phyloP scores from a whole-genome alignment of 2,329 filamentous ascomycete genomes.

The Fusarium praegraminearum region DNA sequence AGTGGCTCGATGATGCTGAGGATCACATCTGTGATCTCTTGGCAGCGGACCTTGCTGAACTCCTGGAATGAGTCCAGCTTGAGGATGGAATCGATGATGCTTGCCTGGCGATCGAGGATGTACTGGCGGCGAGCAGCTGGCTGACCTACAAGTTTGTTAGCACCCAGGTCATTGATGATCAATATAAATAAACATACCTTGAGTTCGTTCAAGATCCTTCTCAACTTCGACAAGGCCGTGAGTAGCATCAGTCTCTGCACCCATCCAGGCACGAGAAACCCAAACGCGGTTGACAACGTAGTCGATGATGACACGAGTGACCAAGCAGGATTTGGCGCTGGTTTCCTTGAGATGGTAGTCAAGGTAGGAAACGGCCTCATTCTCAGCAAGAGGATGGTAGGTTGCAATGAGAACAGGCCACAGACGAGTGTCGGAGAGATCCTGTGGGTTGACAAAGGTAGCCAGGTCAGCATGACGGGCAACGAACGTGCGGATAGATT shows the following conservation, averaged over 20 bases:
- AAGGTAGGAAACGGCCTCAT: constrained; percentile 57
- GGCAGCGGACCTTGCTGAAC: constrained; percentile 53
- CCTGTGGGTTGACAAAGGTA: constrained; percentile 46
- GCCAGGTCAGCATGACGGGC: constrained; percentile 52
- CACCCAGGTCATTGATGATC: not conserved
- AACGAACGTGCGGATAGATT: constrained; percentile 53
- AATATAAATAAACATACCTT: constrained; percentile 43
- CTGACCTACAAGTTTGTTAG: constrained; percentile 48
- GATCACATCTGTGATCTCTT: constrained; percentile 58
- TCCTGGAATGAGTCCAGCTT: constrained; percentile 47
- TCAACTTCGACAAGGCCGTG: constrained; percentile 53
- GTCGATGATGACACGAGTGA: constrained; percentile 58
- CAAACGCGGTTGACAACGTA: constrained; percentile 58
- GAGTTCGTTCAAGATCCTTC: constrained; percentile 52
- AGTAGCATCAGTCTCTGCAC: constrained; percentile 53
- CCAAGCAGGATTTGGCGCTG: constrained; percentile 57
- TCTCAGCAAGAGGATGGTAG: constrained; percentile 54
- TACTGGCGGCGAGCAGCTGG: constrained; percentile 54
- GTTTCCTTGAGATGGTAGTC: constrained; percentile 56
- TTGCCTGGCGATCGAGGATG: constrained; percentile 55
- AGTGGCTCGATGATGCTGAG: constrained; percentile 56
- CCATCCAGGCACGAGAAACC: constrained; percentile 56
- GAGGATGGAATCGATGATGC: constrained; percentile 55
- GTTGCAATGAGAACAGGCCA: constrained; percentile 55
- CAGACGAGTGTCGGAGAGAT: constrained; percentile 49